These are phyloP conservation scores for Geotrichum phurueaensis DNA, from an alignment of 1,139 yeast genomes.

Conservation along the genomic window DNA sequence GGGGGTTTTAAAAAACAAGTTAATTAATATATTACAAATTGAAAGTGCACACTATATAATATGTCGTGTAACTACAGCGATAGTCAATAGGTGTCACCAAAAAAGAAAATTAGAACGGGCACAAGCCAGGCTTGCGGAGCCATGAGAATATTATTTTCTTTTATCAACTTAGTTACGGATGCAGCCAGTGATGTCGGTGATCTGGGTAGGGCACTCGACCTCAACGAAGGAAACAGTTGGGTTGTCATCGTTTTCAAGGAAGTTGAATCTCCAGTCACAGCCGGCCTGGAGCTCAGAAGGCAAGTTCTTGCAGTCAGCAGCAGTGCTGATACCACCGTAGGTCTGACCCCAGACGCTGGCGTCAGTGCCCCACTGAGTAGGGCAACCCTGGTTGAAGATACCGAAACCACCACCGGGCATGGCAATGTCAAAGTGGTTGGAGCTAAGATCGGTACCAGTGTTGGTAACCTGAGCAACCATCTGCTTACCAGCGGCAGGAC, in stretches of 20 bases:
- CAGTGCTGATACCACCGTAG: slow-evolving; percentile 19
- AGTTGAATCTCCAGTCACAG: slow-evolving; percentile 21
- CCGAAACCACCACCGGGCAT: slow-evolving; percentile 23
- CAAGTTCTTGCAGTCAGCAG: slow-evolving; percentile 15
- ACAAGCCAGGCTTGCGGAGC: too few relatives aligned
- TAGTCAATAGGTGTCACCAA: too few relatives aligned
- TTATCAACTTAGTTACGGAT: not conserved
- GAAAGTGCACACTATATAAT: too few relatives aligned
- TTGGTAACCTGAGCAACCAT: slow-evolving; percentile 21
- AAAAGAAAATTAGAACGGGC: too few relatives aligned
- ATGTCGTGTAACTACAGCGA: too few relatives aligned
- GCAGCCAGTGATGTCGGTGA: slow-evolving; percentile 20
- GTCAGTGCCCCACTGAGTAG: slow-evolving; percentile 17
- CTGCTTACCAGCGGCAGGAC: slow-evolving; percentile 15
- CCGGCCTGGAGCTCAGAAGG: slow-evolving; percentile 19
- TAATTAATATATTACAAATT: too few relatives aligned
- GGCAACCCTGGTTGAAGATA: slow-evolving; percentile 18
- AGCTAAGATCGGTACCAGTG: slow-evolving; percentile 19
- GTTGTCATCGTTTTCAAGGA: slow-evolving; percentile 18
- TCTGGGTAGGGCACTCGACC: slow-evolving; percentile 20
- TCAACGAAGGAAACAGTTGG: slow-evolving; percentile 18
- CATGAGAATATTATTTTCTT: too few relatives aligned
- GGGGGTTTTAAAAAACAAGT: too few relatives aligned
- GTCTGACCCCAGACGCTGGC: slow-evolving; percentile 18
- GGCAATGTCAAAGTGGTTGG: slow-evolving; percentile 20